These are phyloP conservation scores for Nicotiana paniculata DNA, from an alignment of 257 asterid species.

Conservation along the genomic window DNA sequence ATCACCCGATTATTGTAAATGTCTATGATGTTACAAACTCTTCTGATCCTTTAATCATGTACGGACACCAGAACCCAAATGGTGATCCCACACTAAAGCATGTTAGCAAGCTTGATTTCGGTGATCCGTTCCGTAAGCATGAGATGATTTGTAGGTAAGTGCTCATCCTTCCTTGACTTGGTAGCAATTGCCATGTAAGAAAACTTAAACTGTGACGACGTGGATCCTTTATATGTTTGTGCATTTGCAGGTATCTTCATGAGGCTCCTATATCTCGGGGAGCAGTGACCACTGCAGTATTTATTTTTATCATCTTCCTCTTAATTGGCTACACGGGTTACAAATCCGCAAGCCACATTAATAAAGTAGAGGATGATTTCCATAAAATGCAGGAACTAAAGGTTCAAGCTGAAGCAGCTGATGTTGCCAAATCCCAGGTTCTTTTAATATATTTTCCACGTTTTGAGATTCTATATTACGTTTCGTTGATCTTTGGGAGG, in stretches of 20 bases:
- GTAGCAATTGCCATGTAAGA: background rate
- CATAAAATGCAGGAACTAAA: slow-evolving; percentile 63
- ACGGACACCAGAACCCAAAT: slow-evolving; percentile 51
- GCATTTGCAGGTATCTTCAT: slow-evolving; percentile 55
- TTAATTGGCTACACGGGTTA: slow-evolving; percentile 59
- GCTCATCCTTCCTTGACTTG: background rate
- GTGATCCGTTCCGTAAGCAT: slow-evolving; percentile 85
- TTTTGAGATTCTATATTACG: background rate
- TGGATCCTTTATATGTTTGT: slow-evolving; percentile 8
- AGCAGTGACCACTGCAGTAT: slow-evolving; percentile 50
- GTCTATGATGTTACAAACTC: slow-evolving; percentile 76
- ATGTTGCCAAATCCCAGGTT: slow-evolving; percentile 93
- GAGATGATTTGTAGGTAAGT: slow-evolving; percentile 87
- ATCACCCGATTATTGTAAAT: slow-evolving; percentile 70
- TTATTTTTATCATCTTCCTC: slow-evolving; percentile 42
- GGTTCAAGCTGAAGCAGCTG: slow-evolving; percentile 93
- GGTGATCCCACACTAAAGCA: slow-evolving; percentile 63
- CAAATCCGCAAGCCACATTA: slow-evolving; percentile 63
- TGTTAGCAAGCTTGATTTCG: slow-evolving; percentile 71
- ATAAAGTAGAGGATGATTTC: slow-evolving; percentile 73
- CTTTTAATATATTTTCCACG: background rate
- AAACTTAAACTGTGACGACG: background rate
- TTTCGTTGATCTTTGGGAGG: background rate
- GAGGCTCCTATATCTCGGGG: slow-evolving; percentile 64
- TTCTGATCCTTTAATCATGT: slow-evolving; percentile 73